Percentiles rank a stretch among this genome's conserved stretches.
Conservation (phyloP, 2,329 filamentous ascomycete species). For the Coleophoma eucalyptorum region DNA sequence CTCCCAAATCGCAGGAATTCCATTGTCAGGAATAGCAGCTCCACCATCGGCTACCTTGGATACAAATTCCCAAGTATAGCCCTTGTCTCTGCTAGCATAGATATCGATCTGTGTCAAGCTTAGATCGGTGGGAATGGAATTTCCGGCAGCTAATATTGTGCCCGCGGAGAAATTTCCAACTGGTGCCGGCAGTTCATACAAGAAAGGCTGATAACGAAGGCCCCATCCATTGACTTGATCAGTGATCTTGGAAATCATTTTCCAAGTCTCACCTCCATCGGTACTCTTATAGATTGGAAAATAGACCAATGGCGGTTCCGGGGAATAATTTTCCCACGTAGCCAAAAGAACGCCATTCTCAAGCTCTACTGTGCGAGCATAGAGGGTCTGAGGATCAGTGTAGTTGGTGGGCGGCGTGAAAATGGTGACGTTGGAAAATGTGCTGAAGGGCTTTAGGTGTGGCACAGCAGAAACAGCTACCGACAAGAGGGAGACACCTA, state of each 20-base stretch:
- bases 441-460: constrained; percentile 14
- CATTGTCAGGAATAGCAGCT: constrained; percentile 55
- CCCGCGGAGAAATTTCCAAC: constrained; percentile 57
- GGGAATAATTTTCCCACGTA: constrained; percentile 54
- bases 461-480: constrained; percentile 14
- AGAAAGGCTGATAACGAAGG: constrained; percentile 64
- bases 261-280: constrained; percentile 58
- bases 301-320: constrained; percentile 44
- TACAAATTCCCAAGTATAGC: constrained; percentile 63
- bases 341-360: constrained; percentile 39
- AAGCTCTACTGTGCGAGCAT: constrained; percentile 31
- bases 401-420: constrained; percentile 23
- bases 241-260: constrained; percentile 56
- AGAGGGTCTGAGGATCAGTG: constrained; percentile 24
- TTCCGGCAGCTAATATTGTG: constrained; percentile 54
- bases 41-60: constrained; percentile 60
- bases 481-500: constrained; percentile 11
- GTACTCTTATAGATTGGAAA: constrained; percentile 51
- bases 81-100: constrained; percentile 59
- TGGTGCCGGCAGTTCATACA: constrained; percentile 57
- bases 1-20: constrained; percentile 68
- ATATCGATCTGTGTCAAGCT: constrained; percentile 64
- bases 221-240: constrained; percentile 64
- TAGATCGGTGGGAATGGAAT: constrained; percentile 43
- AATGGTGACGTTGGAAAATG: constrained; percentile 23